Base-by-base conservation (phyloP, 352 stramenopile species). In the Ophiocytium majus region DNA sequence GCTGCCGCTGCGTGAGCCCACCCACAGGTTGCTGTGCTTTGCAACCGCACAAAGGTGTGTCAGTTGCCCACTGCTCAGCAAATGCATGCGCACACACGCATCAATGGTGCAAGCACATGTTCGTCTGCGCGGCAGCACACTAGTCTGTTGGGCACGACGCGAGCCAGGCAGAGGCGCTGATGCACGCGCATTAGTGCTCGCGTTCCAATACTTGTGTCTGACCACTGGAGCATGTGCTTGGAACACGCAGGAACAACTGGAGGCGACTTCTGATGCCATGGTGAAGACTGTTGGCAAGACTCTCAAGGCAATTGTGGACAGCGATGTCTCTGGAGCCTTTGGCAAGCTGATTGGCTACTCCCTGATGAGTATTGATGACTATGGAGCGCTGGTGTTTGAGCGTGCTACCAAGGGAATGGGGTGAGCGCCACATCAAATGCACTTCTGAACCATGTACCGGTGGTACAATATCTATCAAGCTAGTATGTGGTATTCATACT, bases 271-370 rank as follows among this genome's bases (percentile, higher is more conserved):
- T 14, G 35, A 5, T 17, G 66, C 66, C 5, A 43, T 35, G 32
- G 66, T 78, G 32, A 43, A 43, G 32, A 78, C 5, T 5, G 5
- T 17, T 78, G 66, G 66, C 32, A 78, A 78, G 35, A 5, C 66
- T 5, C 66, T 78, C 14, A 5, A 17, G 14, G 32, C 32, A 17
- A 78, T 78, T 17, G 66, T 78, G 32, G 66, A 78, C 5, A 78
- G 66, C 66, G 84, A 88, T 82, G 84, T 85, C 5, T 43, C 79
- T 63, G 84, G 84, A 32, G 50, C 83, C 64, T 88, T 88, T 49
- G 84, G 84, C 71, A 84, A 84, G 74, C 81, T 88, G 78, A 82
- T 88, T 14, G 78, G 32, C 49, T 88, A 82, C 57, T 37, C 84
- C 34, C 74, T 88, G 35, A n/a, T 87, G n/a, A 66, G 85, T 14